phyloP scores from a whole-genome alignment of 768 basidiomycete genomes.

The Termitomyces sp. region DNA sequence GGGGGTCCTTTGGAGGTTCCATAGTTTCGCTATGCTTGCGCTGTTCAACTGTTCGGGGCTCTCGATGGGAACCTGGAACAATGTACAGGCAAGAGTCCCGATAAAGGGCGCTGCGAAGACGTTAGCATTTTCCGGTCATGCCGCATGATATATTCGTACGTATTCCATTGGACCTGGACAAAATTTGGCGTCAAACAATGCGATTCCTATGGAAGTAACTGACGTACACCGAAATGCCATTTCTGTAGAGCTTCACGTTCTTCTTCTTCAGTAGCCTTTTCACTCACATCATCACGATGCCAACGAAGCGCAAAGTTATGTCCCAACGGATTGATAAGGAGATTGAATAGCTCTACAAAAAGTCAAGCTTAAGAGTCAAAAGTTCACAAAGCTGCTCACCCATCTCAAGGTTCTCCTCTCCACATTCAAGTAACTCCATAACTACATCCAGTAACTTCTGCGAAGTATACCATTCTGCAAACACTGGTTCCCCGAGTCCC shows the following conservation, averaged over 20 bases:
- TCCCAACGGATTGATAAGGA: constrained; percentile 61
- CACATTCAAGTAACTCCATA: constrained; percentile 47
- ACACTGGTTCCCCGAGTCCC: constrained; percentile 50
- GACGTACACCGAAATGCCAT: constrained; percentile 62
- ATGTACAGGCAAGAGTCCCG: constrained; percentile 65
- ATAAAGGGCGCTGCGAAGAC: constrained; percentile 51
- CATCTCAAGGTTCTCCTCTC: constrained; percentile 62
- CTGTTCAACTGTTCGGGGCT: constrained; percentile 52
- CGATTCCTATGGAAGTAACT: background rate
- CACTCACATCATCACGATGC: constrained; percentile 74
- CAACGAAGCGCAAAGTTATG: constrained; percentile 71
- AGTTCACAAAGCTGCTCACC: constrained; percentile 34
- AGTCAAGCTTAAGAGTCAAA: background rate
- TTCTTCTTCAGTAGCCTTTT: constrained; percentile 52
- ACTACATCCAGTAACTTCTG: constrained; percentile 38
- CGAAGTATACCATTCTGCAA: constrained; percentile 66
- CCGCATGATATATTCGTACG: constrained; percentile 36
- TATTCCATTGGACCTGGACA: constrained; percentile 73
- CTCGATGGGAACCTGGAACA: constrained; percentile 63
- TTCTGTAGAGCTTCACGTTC: constrained; percentile 50
- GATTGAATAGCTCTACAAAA: constrained; percentile 61
- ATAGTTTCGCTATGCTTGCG: constrained; percentile 45
- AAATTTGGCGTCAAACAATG: background rate
- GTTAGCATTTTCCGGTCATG: background rate
- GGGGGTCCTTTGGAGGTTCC: constrained; percentile 49